These are phyloP conservation scores for Eimeria brunetti DNA, from an alignment of 169 alveolate genomes.

Conservation along the genomic window DNA sequence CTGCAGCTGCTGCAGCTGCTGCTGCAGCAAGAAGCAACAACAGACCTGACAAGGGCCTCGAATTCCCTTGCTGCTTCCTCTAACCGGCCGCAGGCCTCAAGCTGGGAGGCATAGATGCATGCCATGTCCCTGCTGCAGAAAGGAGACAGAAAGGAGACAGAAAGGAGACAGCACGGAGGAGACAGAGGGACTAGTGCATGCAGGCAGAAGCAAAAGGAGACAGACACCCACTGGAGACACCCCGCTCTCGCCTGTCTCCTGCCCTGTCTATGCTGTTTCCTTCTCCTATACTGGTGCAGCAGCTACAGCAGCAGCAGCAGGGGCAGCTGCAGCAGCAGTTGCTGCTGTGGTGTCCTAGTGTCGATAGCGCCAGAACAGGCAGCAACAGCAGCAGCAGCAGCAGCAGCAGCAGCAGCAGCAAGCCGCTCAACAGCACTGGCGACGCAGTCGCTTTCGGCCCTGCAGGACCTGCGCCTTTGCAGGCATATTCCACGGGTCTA, in stretches of 20 bases:
- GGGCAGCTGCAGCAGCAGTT: not conserved
- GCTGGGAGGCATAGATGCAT: constrained; percentile 48
- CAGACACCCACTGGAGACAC: not conserved
- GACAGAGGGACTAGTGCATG: not conserved
- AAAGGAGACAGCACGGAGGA: not conserved
- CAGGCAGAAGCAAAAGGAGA: not conserved
- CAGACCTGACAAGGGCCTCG: constrained; percentile 48
- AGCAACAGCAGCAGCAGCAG: not conserved
- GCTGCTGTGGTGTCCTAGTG: no score
- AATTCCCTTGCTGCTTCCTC: constrained; percentile 36
- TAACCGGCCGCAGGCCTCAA: constrained; percentile 61
- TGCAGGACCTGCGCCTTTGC: no score
- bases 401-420: no score
- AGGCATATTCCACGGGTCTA: no score
- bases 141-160: not conserved
- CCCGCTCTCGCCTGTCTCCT: no score
- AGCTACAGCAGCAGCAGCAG: constrained; percentile 2
- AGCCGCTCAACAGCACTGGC: no score
- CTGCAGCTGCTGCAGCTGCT: not conserved
- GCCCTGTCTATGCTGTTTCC: no score
- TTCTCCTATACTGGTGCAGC: not conserved
- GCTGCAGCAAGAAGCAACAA: not conserved
- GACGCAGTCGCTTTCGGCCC: no score
- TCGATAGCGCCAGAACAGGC: not conserved
- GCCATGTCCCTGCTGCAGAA: constrained; percentile 57